phyloP scores from a whole-genome alignment of 1,139 yeast species.

The Groenewaldozyma sp. region DNA sequence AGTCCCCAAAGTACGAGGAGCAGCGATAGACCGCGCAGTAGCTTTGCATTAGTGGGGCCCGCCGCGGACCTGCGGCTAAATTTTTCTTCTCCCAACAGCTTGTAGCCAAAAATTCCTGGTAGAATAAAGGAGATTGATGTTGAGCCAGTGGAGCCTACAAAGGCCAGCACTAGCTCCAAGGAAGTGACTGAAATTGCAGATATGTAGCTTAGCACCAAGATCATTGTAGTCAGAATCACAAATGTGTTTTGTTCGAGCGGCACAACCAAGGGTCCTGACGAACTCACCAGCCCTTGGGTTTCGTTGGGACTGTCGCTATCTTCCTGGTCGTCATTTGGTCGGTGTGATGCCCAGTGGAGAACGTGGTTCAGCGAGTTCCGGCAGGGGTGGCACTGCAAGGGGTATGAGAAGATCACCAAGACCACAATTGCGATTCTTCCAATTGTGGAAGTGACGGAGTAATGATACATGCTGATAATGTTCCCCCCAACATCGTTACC shows the following conservation, averaged over 20 bases:
- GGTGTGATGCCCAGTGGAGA: constrained; percentile 38
- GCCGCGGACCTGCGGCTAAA: constrained; percentile 10
- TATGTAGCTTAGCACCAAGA: constrained; percentile 53
- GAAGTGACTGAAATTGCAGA: constrained; percentile 74
- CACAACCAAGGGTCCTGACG: constrained; percentile 17
- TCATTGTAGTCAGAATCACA: constrained; percentile 53
- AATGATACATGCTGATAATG: constrained; percentile 55
- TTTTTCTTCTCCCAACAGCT: constrained; percentile 32
- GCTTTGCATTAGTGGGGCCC: constrained; percentile 6
- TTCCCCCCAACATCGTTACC: constrained; percentile 76
- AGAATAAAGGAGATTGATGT: constrained; percentile 87
- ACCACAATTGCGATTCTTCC: constrained; percentile 72
- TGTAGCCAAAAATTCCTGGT: constrained; percentile 84
- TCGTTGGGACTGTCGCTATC: constrained; percentile 5
- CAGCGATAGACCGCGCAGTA: constrained; percentile 51
- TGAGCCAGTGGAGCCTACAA: constrained; percentile 93
- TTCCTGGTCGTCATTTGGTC: constrained; percentile 9
- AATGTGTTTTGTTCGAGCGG: constrained; percentile 47
- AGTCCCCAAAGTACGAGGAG: constrained; percentile 66
- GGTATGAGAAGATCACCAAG: constrained; percentile 81
- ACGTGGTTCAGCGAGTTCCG: constrained; percentile 77
- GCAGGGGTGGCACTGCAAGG: constrained; percentile 89
- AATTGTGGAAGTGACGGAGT: constrained; percentile 41
- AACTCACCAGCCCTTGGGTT: constrained; percentile 6
- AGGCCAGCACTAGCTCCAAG: constrained; percentile 75